Evolutionary conservation across 768 basidiomycete species (phyloP).

Genomic region (Hydnum rufescens): DNA sequence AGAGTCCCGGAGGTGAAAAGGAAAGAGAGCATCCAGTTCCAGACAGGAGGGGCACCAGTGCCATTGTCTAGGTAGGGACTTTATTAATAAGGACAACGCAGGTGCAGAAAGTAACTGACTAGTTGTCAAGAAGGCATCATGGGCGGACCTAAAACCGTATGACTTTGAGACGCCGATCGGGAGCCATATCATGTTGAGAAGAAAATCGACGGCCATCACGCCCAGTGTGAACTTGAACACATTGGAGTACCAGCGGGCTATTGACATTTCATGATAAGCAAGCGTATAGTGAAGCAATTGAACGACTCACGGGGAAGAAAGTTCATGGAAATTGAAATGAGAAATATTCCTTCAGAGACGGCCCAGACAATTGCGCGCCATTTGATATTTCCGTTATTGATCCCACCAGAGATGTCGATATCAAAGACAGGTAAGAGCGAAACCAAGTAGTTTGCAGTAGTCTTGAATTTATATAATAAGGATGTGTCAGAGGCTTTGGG

Average conservation of each 20-base stretch:
- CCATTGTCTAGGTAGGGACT: conserved; percentile 49
- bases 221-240: conserved; percentile 60
- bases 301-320: conserved; percentile 51
- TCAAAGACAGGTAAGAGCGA: conserved; percentile 69
- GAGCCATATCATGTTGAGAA: conserved; percentile 78
- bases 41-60: conserved; percentile 65
- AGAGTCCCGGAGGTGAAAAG: conserved; percentile 74
- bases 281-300: neutral
- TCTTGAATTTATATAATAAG: conserved; percentile 24
- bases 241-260: conserved; percentile 33
- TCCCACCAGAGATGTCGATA: conserved; percentile 65
- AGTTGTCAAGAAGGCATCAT: conserved; percentile 65
- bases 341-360: conserved; percentile 49
- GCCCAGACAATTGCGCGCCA: conserved; percentile 78
- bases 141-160: conserved; percentile 71
- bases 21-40: conserved; percentile 86
- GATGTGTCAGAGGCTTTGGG: neutral
- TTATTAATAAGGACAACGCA: neutral
- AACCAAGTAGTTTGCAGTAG: conserved; percentile 76
- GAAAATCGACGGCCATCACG: conserved; percentile 69
- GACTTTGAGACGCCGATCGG: conserved; percentile 79
- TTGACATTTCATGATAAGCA: neutral
- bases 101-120: conserved; percentile 26
- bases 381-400: conserved; percentile 48
- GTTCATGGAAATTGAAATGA: conserved; percentile 62